A percentile compares a stretch with the other conserved stretches of the same genome.
Conservation (phyloP, 331 rosid genomes). For the Pyracantha coccinea region DNA sequence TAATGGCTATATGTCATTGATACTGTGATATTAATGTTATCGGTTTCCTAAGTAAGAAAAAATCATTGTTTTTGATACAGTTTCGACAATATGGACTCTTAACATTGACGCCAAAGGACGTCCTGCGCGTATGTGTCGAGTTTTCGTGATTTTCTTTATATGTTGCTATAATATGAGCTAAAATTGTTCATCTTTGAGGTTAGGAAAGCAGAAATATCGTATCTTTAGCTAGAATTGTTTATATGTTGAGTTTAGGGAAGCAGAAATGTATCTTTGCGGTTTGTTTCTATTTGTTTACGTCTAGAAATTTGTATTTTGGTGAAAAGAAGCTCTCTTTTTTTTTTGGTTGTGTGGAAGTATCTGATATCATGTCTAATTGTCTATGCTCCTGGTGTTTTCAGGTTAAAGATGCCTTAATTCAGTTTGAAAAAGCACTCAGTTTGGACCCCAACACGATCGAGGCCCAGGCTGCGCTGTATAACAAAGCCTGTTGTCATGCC, state of each 20-base stretch:
- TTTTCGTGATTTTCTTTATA: background rate
- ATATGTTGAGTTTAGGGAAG: too few relatives aligned
- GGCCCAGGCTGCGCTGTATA: slow-evolving; percentile 90
- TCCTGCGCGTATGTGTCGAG: too few relatives aligned
- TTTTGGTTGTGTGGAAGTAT: background rate
- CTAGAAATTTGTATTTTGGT: background rate
- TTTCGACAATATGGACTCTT: too few relatives aligned
- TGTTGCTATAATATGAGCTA: background rate
- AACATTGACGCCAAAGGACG: too few relatives aligned
- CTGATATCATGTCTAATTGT: background rate
- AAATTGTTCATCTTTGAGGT: too few relatives aligned
- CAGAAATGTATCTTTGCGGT: background rate
- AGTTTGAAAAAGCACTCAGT: slow-evolving; percentile 79
- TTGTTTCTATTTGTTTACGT: too few relatives aligned
- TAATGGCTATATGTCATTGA: too few relatives aligned
- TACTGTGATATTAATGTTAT: too few relatives aligned
- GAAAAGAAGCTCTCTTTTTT: background rate
- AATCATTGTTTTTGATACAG: too few relatives aligned
- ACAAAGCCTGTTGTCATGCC: slow-evolving; percentile 97
- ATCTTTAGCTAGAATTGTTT: too few relatives aligned
- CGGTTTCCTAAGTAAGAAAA: too few relatives aligned
- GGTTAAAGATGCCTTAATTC: slow-evolving; percentile 90
- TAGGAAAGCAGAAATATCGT: too few relatives aligned
- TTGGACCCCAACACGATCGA: slow-evolving; percentile 81
- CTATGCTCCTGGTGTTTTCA: slow-evolving; percentile 25